Conservation (phyloP, 139 green algal species). For the Chlorella sp. region DNA sequence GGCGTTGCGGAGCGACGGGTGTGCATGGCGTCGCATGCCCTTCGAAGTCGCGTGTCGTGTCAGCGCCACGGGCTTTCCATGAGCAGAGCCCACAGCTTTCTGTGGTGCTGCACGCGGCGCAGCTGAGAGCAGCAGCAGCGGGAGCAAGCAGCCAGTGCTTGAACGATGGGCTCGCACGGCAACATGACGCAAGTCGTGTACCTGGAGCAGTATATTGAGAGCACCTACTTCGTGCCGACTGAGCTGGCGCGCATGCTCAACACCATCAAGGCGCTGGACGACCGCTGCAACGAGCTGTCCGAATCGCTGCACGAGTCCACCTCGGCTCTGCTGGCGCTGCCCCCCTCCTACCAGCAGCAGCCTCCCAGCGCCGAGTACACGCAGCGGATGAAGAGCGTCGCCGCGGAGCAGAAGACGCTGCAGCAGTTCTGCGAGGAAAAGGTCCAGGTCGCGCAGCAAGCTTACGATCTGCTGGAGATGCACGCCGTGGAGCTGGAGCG, state of each 20-base stretch:
- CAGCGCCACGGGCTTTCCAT: too few species aligned
- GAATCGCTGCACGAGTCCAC: constrained; percentile 30
- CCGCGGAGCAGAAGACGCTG: constrained; percentile 48
- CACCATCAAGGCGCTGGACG: constrained; percentile 70
- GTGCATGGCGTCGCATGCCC: too few species aligned
- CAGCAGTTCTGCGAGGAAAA: constrained; percentile 80
- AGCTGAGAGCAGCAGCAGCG: too few species aligned
- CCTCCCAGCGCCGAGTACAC: constrained; percentile 15
- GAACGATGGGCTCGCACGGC: too few species aligned
- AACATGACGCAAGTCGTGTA: too few species aligned
- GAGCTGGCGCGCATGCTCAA: constrained; percentile 62
- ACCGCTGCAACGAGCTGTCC: constrained; percentile 40
- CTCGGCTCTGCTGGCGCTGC: constrained; percentile 19
- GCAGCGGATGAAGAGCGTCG: background rate
- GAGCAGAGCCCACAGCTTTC: too few species aligned
- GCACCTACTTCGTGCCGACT: constrained; percentile 39
- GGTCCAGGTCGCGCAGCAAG: constrained; percentile 48
- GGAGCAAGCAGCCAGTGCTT: too few species aligned
- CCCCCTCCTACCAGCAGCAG: constrained; percentile 8
- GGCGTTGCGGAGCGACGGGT: too few species aligned
- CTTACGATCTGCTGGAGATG: constrained; percentile 61
- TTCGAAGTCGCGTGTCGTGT: too few species aligned
- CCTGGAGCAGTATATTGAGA: constrained; percentile 65
- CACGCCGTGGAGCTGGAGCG: constrained; percentile 52
- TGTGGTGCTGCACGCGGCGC: too few species aligned